Evolutionary conservation across 73 alveolate species (phyloP).

Genomic region (Paramecium bursaria): DNA sequence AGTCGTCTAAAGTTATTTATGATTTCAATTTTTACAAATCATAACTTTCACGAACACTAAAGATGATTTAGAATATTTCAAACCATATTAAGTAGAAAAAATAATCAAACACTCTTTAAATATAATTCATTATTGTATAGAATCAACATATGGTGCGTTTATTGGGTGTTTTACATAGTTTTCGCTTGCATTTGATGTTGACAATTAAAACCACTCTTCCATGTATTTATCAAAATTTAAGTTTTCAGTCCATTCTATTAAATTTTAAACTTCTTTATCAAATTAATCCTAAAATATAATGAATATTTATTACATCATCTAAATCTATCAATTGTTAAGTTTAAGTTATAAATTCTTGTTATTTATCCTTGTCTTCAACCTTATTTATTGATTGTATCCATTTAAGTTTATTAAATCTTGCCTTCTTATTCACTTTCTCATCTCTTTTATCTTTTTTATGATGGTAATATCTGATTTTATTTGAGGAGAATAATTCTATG

Average conservation of each 20-base stretch:
- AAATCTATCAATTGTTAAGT: slow-evolving; percentile 62
- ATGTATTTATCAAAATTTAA: slow-evolving; percentile 89
- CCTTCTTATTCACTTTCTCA: slow-evolving; percentile 79
- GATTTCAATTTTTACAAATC: too few relatives aligned
- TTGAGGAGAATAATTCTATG: slow-evolving; percentile 84
- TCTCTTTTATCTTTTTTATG: slow-evolving; percentile 79
- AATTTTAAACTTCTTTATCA: slow-evolving; percentile 62
- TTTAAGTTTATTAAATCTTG: slow-evolving; percentile 78
- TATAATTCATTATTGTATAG: too few relatives aligned
- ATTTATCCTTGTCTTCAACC: slow-evolving; percentile 72
- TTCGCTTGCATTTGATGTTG: slow-evolving; percentile 81
- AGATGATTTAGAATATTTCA: too few relatives aligned
- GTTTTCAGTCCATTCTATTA: slow-evolving; percentile 92
- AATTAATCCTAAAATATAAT: slow-evolving; percentile 26
- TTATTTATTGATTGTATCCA: slow-evolving; percentile 87
- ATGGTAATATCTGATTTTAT: slow-evolving; percentile 83
- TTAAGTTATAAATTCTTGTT: slow-evolving; percentile 4
- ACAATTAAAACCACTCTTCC: slow-evolving; percentile 87
- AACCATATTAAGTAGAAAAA: too few relatives aligned
- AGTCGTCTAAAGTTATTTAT: too few relatives aligned
- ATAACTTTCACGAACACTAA: too few relatives aligned
- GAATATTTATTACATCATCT: slow-evolving; percentile 53
- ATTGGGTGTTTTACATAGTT: slow-evolving; percentile 35
- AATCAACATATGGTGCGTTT: too few relatives aligned
- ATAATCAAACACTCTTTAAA: too few relatives aligned